Base-by-base conservation (phyloP, 331 rosid genomes). In the Acacia concinna region DNA sequence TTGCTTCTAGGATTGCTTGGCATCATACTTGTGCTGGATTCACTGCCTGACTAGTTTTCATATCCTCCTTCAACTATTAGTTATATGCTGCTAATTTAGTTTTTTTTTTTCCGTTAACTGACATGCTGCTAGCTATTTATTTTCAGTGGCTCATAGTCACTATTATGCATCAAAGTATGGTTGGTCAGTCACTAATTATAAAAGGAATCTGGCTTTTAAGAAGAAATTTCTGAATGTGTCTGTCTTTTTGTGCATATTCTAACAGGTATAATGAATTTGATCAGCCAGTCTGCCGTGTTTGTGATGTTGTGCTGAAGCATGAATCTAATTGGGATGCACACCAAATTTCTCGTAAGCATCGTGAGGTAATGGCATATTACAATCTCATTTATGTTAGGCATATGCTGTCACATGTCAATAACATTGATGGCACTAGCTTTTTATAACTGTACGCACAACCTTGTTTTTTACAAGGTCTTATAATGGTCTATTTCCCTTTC, bases 201-300 rank as follows among this genome's bases (percentile, higher is more conserved):
- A 28, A 32, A 74, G 47, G 25, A 47, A 46, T 32, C 34, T 23
- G 11, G 23, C 73, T 76, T 27, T 34, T 69, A 71, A 68, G 65
- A 66, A 68, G 52, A 43, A 6, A 44, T 78, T 83, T 59, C 71
- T 81, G 73, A 83, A 46, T 13, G 65, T 63, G 51, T 52, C 28
- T 83, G 44, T 68, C 56, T 35, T 31, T 43, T 38, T 47, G n/a
- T 64, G 73, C 56, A 54, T 31, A 69, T 69, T 18, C 56, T 20
- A 81, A 63, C 82, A 95, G 99, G 89, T 93, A 93, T 74, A 93
- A 95, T 76, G 97, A 93, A 75, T 59, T 81, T 54, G 94, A 89
- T 68, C 93, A 93, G 85, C 98, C 96, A 2, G 91, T 90, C 37
- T 95, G 99, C 71, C 88, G 92, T 82, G 93, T 93, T 63, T 95